These are phyloP conservation scores for Myxozyma neglecta DNA, from an alignment of 805 yeast species.

Conservation along the genomic window DNA sequence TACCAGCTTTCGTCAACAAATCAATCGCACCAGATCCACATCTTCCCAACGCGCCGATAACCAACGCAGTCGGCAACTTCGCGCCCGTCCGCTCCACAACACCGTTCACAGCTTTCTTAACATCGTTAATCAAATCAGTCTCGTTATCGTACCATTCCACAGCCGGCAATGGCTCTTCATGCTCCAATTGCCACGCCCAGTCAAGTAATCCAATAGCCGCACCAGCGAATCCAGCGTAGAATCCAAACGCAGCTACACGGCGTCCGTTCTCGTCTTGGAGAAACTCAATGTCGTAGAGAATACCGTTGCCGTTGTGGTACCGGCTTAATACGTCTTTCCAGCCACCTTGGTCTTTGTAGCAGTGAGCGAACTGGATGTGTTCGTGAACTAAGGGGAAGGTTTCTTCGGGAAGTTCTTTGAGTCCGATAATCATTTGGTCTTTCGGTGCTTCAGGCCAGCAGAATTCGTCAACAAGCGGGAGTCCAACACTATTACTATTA, in stretches of 20 bases:
- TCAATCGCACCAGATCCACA: constrained; percentile 98
- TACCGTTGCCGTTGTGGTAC: constrained; percentile 89
- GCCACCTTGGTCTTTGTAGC: constrained; percentile 96
- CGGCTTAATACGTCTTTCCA: constrained; percentile 90
- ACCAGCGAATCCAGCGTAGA: constrained; percentile 99
- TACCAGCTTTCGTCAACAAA: constrained; percentile 75
- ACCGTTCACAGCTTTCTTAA: constrained; percentile 44
- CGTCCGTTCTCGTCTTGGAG: constrained; percentile 92
- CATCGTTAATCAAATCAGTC: constrained; percentile 66
- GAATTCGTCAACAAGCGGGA: constrained; percentile 84
- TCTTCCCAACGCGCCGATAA: constrained; percentile 97
- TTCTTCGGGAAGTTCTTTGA: constrained; percentile 92
- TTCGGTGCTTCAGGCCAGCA: constrained; percentile 92
- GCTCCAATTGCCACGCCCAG: constrained; percentile 89
- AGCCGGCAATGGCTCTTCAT: constrained; percentile 71
- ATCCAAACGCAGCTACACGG: constrained; percentile 99
- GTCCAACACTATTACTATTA: constrained; percentile 61
- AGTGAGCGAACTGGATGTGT: constrained; percentile 98
- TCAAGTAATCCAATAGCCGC: constrained; percentile 94
- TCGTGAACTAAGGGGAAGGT: constrained; percentile 91
- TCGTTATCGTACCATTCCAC: constrained; percentile 84
- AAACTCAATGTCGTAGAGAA: constrained; percentile 90
- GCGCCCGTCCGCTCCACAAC: constrained; percentile 51
- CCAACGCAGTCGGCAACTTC: constrained; percentile 62
- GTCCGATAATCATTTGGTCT: constrained; percentile 86